Evolutionary conservation across 805 yeast species (phyloP).

Genomic region (Diddensiella santjacobensis): DNA sequence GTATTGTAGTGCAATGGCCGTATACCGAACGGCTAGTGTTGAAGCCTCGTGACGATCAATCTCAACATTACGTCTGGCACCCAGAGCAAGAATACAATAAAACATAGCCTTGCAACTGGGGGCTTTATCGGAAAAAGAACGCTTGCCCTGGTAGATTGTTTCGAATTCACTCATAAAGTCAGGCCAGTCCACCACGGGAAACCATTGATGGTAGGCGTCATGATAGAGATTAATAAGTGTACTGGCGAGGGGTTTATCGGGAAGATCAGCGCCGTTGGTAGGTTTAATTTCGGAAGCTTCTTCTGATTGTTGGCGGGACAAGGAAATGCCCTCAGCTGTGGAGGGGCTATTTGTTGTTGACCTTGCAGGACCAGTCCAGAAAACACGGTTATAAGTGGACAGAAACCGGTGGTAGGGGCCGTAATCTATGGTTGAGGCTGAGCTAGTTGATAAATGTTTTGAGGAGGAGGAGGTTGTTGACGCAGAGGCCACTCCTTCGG

Average conservation of each 20-base stretch:
- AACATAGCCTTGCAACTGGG: constrained; percentile 14
- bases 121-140: neutral
- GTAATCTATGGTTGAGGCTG: constrained; percentile 3
- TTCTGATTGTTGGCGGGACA: too few species aligned
- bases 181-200: constrained; percentile 29
- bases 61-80: constrained; percentile 19
- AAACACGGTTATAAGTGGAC: constrained; percentile 5
- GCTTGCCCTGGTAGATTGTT: constrained; percentile 12
- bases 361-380: neutral
- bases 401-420: constrained; percentile 1
- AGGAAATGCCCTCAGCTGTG: too few species aligned
- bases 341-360: neutral
- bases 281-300: neutral
- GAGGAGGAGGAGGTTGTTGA: neutral
- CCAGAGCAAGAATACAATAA: constrained; percentile 27
- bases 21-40: constrained; percentile 1
- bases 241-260: constrained; percentile 13
- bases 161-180: constrained; percentile 19
- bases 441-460: neutral
- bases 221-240: constrained; percentile 20
- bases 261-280: neutral
- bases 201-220: constrained; percentile 25
- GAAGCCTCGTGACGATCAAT: neutral
- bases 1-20: neutral
- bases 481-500: neutral